Percentiles rank a stretch among this genome's conserved stretches.
phyloP scores from a whole-genome alignment of 768 basidiomycete genomes.

The Hypsizygus marmoreus region DNA sequence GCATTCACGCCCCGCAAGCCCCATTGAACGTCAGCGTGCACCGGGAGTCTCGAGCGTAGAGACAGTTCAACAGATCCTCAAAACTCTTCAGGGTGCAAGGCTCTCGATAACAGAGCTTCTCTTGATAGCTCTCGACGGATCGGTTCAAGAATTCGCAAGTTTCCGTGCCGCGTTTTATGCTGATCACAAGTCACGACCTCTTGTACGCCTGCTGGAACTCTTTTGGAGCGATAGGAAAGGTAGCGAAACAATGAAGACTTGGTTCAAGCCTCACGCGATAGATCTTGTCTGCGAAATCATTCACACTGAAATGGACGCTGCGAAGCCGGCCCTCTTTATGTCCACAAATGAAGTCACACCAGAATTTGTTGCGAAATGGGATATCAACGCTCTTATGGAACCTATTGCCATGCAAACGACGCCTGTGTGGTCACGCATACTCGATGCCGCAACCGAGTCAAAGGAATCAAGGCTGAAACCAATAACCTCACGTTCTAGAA shows the following conservation, averaged over 20 bases:
- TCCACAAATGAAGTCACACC: slow-evolving; percentile 1
- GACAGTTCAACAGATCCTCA: too few species aligned
- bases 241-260: not conserved
- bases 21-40: too few species aligned
- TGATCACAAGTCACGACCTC: not conserved
- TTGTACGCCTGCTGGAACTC: not conserved
- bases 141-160: not conserved
- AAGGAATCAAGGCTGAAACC: too few species aligned
- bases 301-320: slow-evolving; percentile 5
- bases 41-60: too few species aligned
- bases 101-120: not conserved
- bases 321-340: slow-evolving; percentile 5
- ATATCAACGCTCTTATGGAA: slow-evolving; percentile 4
- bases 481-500: too few species aligned
- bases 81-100: not conserved
- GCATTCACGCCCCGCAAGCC: too few species aligned
- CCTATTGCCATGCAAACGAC: slow-evolving; percentile 3
- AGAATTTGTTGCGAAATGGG: slow-evolving; percentile 6
- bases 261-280: not conserved
- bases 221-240: not conserved
- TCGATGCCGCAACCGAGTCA: too few species aligned
- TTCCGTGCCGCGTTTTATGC: not conserved
- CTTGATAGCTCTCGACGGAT: not conserved
- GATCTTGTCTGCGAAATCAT: slow-evolving; percentile 1
- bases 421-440: slow-evolving; percentile 3